Evolutionary conservation across 202 grass and related monocot genomes (phyloP).

Genomic region (Setaria viridis): DNA sequence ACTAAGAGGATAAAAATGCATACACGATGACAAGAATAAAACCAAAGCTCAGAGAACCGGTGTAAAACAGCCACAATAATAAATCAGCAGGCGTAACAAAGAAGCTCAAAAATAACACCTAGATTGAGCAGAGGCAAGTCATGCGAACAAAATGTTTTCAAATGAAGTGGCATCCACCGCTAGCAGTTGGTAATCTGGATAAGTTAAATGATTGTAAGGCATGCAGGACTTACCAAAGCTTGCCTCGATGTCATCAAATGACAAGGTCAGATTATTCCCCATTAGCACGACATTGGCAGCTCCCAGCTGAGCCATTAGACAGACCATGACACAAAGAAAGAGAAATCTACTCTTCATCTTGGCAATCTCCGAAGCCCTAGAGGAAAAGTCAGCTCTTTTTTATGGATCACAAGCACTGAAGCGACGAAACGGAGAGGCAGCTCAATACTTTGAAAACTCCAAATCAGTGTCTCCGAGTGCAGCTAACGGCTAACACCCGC

Average conservation of each 20-base stretch:
- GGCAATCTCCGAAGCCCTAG: conserved; percentile 10
- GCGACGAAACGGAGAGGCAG: neutral
- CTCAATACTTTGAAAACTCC: conserved; percentile 21
- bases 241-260: conserved; percentile 74
- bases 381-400: neutral
- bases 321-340: conserved; percentile 28
- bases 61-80: neutral
- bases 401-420: neutral
- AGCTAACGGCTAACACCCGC: neutral
- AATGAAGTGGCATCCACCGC: neutral
- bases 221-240: conserved; percentile 70
- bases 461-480: neutral
- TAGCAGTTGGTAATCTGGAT: neutral
- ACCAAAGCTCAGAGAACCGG: neutral
- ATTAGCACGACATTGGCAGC: conserved; percentile 77
- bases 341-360: conserved; percentile 39
- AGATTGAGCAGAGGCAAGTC: neutral
- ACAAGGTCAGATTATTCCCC: conserved; percentile 69
- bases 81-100: conserved; percentile 1
- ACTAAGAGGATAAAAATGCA: neutral
- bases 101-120: conserved; percentile 14
- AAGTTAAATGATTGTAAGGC: conserved; percentile 13
- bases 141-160: conserved; percentile 5
- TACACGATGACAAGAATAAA: neutral
- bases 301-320: conserved; percentile 52